These are phyloP conservation scores for Onygenales sp. DNA, from an alignment of 2,329 filamentous ascomycete genomes.

Conservation along the genomic window DNA sequence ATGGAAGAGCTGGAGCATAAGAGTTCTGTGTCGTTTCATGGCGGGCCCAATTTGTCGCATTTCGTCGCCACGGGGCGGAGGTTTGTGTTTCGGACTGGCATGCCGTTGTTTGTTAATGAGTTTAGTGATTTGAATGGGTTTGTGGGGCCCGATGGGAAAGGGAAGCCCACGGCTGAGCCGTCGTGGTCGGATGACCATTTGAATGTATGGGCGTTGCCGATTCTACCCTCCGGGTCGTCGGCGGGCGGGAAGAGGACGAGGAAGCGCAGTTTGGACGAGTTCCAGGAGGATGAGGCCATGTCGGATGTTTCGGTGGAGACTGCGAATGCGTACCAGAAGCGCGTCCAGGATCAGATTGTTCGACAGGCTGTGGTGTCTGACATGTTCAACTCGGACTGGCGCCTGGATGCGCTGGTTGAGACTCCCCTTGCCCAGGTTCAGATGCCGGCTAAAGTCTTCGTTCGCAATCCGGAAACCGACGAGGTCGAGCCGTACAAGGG, in stretches of 20 bases:
- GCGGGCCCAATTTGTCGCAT: slow-evolving; percentile 66
- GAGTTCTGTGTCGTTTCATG: slow-evolving; percentile 57
- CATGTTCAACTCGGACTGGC: slow-evolving; percentile 75
- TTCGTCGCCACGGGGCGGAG: slow-evolving; percentile 70
- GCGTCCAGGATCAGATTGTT: slow-evolving; percentile 38
- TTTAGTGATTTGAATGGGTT: slow-evolving; percentile 34
- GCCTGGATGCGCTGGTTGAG: slow-evolving; percentile 58
- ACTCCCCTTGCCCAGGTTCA: slow-evolving; percentile 56
- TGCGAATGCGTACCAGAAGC: slow-evolving; percentile 9
- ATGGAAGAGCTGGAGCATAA: slow-evolving; percentile 4
- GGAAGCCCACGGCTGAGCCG: slow-evolving; percentile 37
- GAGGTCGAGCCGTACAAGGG: slow-evolving; percentile 61
- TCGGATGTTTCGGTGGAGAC: slow-evolving; percentile 1
- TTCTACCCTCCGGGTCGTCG: slow-evolving; percentile 28
- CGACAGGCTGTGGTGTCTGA: slow-evolving; percentile 56
- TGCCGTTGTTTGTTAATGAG: slow-evolving; percentile 65
- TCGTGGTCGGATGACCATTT: slow-evolving; percentile 69
- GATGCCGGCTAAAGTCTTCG: slow-evolving; percentile 60
- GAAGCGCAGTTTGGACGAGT: slow-evolving; percentile 44
- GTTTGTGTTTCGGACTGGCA: slow-evolving; percentile 77
- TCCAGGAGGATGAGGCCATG: slow-evolving; percentile 19
- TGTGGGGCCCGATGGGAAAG: slow-evolving; percentile 8
- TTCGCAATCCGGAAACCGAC: slow-evolving; percentile 52
- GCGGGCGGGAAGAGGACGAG: slow-evolving; percentile 23
- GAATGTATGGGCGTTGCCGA: slow-evolving; percentile 73